Evolutionary conservation across 805 yeast species (phyloP).

Genomic region (Yarrowia sp.): DNA sequence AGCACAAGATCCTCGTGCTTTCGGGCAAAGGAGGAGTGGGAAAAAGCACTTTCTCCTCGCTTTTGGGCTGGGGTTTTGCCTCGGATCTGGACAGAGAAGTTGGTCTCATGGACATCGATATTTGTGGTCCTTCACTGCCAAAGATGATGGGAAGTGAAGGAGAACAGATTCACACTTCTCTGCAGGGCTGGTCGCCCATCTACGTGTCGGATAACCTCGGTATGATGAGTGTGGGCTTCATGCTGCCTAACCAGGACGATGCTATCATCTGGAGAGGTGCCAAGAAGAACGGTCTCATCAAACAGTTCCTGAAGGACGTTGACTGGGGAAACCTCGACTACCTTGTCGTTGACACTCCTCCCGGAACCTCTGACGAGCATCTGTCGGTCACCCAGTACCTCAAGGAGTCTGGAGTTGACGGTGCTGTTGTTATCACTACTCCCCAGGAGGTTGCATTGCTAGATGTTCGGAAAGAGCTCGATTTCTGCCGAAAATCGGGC

Average conservation of each 20-base stretch:
- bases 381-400: conserved; percentile 85
- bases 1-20: conserved; percentile 80
- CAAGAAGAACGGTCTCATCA: conserved; percentile 91
- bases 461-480: conserved; percentile 95
- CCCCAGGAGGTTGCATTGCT: conserved; percentile 97
- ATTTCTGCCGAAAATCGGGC: conserved; percentile 90
- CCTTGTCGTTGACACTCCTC: conserved; percentile 93
- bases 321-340: conserved; percentile 90
- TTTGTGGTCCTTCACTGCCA: conserved; percentile 97
- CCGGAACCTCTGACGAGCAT: conserved; percentile 98
- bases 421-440: conserved; percentile 93
- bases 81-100: conserved; percentile 75
- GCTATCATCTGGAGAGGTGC: conserved; percentile 98
- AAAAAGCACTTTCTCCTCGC: conserved; percentile 91
- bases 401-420: conserved; percentile 91
- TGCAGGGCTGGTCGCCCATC: conserved; percentile 95
- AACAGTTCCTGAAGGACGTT: conserved; percentile 91
- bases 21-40: conserved; percentile 90
- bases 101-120: conserved; percentile 96
- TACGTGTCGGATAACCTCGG: conserved; percentile 95
- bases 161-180: conserved; percentile 86
- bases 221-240: conserved; percentile 91
- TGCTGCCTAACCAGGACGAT: conserved; percentile 91
- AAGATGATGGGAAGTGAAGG: conserved; percentile 91
- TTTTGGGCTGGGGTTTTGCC: conserved; percentile 97